Evolutionary conservation across 106 monocot genomes (phyloP).

Genomic region (Triglochin maritima): DNA sequence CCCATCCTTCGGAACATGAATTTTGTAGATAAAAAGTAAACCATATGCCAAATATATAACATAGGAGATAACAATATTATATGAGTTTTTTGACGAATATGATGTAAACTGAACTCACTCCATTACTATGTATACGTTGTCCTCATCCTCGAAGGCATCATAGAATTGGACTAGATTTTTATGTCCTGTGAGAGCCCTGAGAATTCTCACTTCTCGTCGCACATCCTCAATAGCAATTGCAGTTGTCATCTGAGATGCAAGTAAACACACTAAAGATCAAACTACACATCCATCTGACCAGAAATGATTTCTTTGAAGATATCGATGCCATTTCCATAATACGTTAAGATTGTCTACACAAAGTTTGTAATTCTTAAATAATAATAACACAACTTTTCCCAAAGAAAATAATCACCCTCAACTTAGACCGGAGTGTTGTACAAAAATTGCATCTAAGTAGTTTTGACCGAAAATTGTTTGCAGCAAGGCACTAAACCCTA

Average conservation of each 20-base stretch:
- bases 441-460: too few species aligned
- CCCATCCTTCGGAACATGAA: too few species aligned
- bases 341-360: too few species aligned
- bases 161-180: slow-evolving; percentile 72
- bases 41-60: too few species aligned
- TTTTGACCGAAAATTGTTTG: too few species aligned
- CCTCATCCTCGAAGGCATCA: slow-evolving; percentile 74
- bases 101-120: slow-evolving; percentile 37
- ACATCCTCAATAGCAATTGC: slow-evolving; percentile 80
- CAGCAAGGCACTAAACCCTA: too few species aligned
- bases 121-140: slow-evolving; percentile 86
- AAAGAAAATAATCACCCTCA: too few species aligned
- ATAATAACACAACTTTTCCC: too few species aligned
- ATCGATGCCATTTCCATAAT: neutral
- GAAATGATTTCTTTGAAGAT: neutral
- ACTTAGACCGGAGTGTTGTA: too few species aligned
- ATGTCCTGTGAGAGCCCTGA: slow-evolving; percentile 66
- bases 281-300: neutral
- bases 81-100: neutral
- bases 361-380: too few species aligned
- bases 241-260: slow-evolving; percentile 65
- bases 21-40: too few species aligned
- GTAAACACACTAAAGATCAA: neutral
- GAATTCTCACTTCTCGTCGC: slow-evolving; percentile 78
- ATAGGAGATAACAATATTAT: neutral